Conservation (phyloP, 2,329 filamentous ascomycete species). For the Exophiala lecanii-corni region DNA sequence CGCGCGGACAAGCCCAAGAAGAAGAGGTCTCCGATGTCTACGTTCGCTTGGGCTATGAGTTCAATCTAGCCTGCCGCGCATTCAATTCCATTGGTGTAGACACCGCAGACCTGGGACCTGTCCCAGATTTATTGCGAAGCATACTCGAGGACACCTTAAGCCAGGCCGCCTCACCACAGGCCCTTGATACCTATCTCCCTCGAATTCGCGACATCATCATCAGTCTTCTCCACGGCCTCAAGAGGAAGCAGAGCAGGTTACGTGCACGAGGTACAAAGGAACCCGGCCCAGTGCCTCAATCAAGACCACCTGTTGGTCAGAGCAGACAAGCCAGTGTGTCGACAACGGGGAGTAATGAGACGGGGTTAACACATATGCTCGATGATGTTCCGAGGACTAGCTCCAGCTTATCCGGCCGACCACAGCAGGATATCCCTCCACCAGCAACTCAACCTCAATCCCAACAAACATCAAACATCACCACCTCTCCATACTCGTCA, state of each 20-base stretch:
- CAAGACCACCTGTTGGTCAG: conserved; percentile 6
- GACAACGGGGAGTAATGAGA: conserved; percentile 42
- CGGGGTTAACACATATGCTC: conserved; percentile 41
- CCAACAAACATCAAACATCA: conserved; percentile 2
- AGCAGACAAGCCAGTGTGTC: conserved; percentile 44
- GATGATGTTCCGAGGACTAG: conserved; percentile 29
- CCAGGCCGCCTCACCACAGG: conserved; percentile 90
- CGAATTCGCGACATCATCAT: conserved; percentile 98
- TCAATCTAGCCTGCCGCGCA: conserved; percentile 96
- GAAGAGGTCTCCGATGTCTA: conserved; percentile 97
- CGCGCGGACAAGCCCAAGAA: conserved; percentile 83
- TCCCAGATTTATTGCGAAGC: conserved; percentile 81
- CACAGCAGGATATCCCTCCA: conserved; percentile 10
- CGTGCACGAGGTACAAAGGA: conserved; percentile 50
- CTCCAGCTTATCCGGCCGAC: conserved; percentile 11
- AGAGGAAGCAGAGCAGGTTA: conserved; percentile 92
- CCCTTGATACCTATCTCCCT: conserved; percentile 87
- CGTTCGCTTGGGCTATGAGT: conserved; percentile 94
- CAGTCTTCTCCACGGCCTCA: conserved; percentile 89
- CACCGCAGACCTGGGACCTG: conserved; percentile 87
- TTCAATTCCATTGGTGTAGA: conserved; percentile 97
- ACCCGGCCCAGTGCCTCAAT: conserved; percentile 40
- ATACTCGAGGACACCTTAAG: conserved; percentile 95
- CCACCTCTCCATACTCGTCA: conserved; percentile 1
- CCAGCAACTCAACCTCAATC: conserved; percentile 1